Conservation (phyloP, 2,329 filamentous ascomycete genomes). For the Microsporum ferrugineum region DNA sequence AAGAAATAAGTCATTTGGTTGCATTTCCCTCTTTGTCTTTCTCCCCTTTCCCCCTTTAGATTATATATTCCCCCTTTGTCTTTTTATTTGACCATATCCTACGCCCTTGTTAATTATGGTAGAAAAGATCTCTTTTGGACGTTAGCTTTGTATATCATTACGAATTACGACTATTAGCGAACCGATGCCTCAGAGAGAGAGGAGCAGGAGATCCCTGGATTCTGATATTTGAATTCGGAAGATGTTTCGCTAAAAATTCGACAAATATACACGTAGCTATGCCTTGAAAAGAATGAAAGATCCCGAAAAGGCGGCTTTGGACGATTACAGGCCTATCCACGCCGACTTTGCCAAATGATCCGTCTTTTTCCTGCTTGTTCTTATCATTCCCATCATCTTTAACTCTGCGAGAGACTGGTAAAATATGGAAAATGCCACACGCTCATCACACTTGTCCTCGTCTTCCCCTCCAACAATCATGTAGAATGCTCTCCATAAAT, state of each 20-base stretch:
- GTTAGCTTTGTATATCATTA: neutral
- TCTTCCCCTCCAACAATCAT: constrained; percentile 37
- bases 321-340: constrained; percentile 52
- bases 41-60: neutral
- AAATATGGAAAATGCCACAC: constrained; percentile 55
- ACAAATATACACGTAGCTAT: too few relatives aligned
- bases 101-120: neutral
- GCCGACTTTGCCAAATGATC: constrained; percentile 80
- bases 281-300: neutral
- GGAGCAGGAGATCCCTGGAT: neutral
- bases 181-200: neutral
- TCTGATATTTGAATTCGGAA: neutral
- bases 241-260: too few relatives aligned
- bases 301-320: too few relatives aligned
- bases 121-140: neutral
- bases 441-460: constrained; percentile 22
- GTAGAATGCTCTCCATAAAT: constrained; percentile 52
- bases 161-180: neutral
- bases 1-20: constrained; percentile 29
- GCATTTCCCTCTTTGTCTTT: neutral
- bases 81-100: neutral
- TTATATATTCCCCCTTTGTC: neutral
- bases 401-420: constrained; percentile 78
- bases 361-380: constrained; percentile 77
- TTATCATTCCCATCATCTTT: constrained; percentile 74